phyloP scores from a whole-genome alignment of 176 grass and related monocot genomes.

The Rhynchospora tenuis region DNA sequence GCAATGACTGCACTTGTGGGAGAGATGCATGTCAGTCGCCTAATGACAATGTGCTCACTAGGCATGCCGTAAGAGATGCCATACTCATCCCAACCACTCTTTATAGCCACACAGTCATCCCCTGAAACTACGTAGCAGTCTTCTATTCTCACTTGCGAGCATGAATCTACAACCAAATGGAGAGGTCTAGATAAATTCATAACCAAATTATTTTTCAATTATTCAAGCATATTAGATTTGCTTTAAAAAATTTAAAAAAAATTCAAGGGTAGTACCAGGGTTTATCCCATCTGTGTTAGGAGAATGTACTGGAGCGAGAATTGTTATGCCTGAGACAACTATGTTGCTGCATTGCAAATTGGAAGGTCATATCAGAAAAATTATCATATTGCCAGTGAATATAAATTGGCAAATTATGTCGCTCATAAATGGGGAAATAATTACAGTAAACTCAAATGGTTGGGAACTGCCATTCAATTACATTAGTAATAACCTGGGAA shows the following conservation, averaged over 20 bases:
- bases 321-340: slow-evolving; percentile 59
- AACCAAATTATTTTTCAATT: not conserved
- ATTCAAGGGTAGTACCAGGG: slow-evolving; percentile 30
- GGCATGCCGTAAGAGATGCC: slow-evolving; percentile 83
- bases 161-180: slow-evolving; percentile 44
- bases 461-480: not conserved
- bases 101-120: slow-evolving; percentile 95
- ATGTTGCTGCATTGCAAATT: slow-evolving; percentile 43
- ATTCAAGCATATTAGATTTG: not conserved
- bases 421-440: not conserved
- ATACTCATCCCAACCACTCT: slow-evolving; percentile 98
- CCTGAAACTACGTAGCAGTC: slow-evolving; percentile 96
- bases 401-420: not conserved
- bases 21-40: slow-evolving; percentile 67
- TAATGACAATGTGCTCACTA: slow-evolving; percentile 66
- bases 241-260: not conserved
- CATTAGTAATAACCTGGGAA: not conserved
- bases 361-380: not conserved
- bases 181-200: not conserved
- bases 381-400: not conserved
- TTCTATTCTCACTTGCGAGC: slow-evolving; percentile 76
- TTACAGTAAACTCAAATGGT: not conserved
- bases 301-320: slow-evolving; percentile 61
- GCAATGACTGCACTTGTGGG: slow-evolving; percentile 85
- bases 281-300: slow-evolving; percentile 98